Conservation (phyloP, 768 basidiomycete genomes). For the Cyclocybe cylindracea region DNA sequence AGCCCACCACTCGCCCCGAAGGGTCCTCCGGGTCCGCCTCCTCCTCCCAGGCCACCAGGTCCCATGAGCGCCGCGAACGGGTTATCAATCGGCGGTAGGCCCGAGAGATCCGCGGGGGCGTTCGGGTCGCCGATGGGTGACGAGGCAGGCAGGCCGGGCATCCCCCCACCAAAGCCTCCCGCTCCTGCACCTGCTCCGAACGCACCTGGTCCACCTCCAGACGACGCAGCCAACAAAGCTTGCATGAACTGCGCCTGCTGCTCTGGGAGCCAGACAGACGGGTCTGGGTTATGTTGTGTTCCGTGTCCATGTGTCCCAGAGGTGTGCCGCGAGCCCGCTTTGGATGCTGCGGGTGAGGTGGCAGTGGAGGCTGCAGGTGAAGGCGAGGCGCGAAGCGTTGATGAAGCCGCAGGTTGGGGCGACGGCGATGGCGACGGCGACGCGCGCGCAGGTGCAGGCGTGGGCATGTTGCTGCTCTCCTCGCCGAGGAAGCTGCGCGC, state of each 20-base stretch:
- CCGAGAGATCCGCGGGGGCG: conserved; percentile 24
- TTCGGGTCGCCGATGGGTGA: conserved; percentile 22
- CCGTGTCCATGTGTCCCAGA: conserved; percentile 2
- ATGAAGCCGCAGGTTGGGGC: conserved; percentile 11
- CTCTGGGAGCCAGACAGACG: conserved; percentile 65
- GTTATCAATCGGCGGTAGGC: conserved; percentile 36
- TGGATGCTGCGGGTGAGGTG: conserved; percentile 8
- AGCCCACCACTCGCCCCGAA: no score
- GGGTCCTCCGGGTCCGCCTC: conserved; percentile 11
- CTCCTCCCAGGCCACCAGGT: conserved; percentile 18
- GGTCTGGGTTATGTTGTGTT: conserved; percentile 37
- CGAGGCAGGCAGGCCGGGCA: conserved; percentile 16
- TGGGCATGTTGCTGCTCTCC: conserved; percentile 40
- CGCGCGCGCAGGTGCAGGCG: conserved; percentile 25
- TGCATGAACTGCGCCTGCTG: conserved; percentile 71
- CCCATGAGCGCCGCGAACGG: conserved; percentile 50
- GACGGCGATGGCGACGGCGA: conserved; percentile 34
- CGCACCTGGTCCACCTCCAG: no score
- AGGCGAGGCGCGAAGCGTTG: background rate
- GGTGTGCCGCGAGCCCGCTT: conserved; percentile 1
- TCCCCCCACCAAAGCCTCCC: conserved; percentile 21
- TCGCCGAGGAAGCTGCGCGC: conserved; percentile 46
- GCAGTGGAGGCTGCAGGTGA: conserved; percentile 12
- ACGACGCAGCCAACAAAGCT: conserved; percentile 50
- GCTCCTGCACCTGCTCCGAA: background rate